Base-by-base conservation (phyloP, 768 basidiomycete genomes). In the Termitomyces bulborhizus region DNA sequence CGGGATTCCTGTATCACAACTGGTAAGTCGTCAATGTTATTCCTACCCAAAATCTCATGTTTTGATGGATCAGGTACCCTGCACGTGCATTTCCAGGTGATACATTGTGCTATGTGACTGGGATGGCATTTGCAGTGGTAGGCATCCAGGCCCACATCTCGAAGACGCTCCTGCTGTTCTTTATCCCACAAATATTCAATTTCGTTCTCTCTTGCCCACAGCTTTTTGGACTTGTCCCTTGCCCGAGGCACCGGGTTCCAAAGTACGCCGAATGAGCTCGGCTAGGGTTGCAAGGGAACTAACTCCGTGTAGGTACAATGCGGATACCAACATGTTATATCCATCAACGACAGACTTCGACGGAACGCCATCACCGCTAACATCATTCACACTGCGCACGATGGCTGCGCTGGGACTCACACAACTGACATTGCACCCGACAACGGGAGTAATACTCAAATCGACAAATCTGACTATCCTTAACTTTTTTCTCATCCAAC, bases 51-150 rank as follows among this genome's bases (percentile, higher is more conserved):
- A 34, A 15, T 41, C 27, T 36, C 9, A 46, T 21, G 3, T 51
- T 12, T 63, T n/a, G 36, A 36, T 29, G 7, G 6, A 11, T n/a
- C 8, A 98, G 96, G 94, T 98, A 96, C 68, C 97, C 97, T 6
- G 94, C 97, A 9, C 81, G 88, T 21, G 93, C 83, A 0, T 99
- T 98, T 66, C 90, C 94, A 0, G 97, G 97, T 3, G 97, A 99
- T 68, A 99, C 97, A 3, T 79, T 99, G 31, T 99, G 97, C 70
- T 99, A 99, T 73, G 85, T 98, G 40, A 84, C 93, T 0, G 97
- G 97, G 57, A 99, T 99, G 97, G 93, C 97, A 4, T 98, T 99
- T 68, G 88, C 97, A 0, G 95, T 97, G 8, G 94, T 96, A 32
- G 95, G 93, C 24, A 98, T 99, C 59, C 92, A 97, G 65, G 93